Evolutionary conservation across 2,329 filamentous ascomycete species (phyloP).

Genomic region (Cucurbitaria berberidis): DNA sequence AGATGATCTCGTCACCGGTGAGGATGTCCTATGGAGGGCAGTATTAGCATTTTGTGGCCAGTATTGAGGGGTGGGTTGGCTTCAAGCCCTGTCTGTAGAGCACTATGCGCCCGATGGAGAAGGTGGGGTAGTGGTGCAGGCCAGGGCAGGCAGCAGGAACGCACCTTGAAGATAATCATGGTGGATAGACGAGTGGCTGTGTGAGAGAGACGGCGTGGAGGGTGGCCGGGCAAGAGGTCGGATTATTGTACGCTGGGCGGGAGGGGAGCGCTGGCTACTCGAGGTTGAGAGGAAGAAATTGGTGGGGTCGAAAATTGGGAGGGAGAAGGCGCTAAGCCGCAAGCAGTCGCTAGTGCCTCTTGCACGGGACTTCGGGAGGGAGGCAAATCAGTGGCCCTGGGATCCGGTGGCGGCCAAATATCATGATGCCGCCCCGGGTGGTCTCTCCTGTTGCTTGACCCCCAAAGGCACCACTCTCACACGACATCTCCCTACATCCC

Average conservation of each 20-base stretch:
- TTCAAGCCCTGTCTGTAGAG: conserved; percentile 8
- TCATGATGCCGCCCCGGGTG: conserved; percentile 35
- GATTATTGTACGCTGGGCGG: conserved; percentile 22
- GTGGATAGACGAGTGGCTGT: conserved; percentile 33
- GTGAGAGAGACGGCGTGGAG: conserved; percentile 17
- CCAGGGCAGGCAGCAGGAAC: conserved; percentile 23
- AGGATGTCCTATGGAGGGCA: conserved; percentile 75
- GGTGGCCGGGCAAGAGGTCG: conserved; percentile 15
- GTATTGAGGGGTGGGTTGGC: conserved; percentile 2
- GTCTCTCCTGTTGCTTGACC: conserved; percentile 18
- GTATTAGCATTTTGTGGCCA: conserved; percentile 15
- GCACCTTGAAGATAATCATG: conserved; percentile 66
- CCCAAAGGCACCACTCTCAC: conserved; percentile 41
- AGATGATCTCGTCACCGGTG: conserved; percentile 93
- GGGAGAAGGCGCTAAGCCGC: conserved; percentile 11
- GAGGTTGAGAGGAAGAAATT: conserved; percentile 23
- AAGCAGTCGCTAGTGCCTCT: conserved; percentile 10
- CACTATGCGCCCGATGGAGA: conserved; percentile 22
- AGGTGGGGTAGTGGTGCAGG: conserved; percentile 37
- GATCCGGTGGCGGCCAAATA: conserved; percentile 12
- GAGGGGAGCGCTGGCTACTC: conserved; percentile 20
- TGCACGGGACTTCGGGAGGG: not conserved
- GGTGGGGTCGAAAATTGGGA: conserved; percentile 38
- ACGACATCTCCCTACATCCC: conserved; percentile 26
- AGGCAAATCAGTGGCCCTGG: conserved; percentile 4